A percentile compares a stretch with the other conserved stretches of the same genome.
phyloP scores from a whole-genome alignment of 2,329 filamentous ascomycete species.

The Stemphylium vesicarium region DNA sequence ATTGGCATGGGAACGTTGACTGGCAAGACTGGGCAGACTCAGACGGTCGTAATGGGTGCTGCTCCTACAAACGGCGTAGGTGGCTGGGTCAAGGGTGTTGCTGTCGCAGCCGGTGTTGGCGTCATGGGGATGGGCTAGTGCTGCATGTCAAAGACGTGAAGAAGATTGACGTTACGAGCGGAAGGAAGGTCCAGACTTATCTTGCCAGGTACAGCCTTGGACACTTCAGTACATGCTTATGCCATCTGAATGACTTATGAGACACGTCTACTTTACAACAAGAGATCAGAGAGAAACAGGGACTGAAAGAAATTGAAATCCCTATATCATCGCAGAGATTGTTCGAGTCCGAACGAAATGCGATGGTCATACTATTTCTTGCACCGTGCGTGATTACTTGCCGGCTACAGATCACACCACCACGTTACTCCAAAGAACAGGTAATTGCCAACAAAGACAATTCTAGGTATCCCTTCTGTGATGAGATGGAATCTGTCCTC shows the following conservation, averaged over 20 bases:
- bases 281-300: background rate
- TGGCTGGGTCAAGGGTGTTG: constrained; percentile 24
- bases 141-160: background rate
- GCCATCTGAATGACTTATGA: constrained; percentile 5
- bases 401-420: constrained; percentile 1
- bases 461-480: background rate
- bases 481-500: background rate
- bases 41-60: constrained; percentile 33
- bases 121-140: constrained; percentile 28
- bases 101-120: constrained; percentile 32
- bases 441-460: background rate
- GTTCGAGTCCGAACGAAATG: constrained; percentile 5
- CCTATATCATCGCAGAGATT: background rate
- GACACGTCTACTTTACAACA: constrained; percentile 1
- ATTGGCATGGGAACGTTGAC: constrained; percentile 47
- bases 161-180: background rate
- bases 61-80: constrained; percentile 24
- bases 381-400: background rate
- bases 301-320: background rate
- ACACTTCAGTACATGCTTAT: background rate
- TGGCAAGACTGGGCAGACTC: constrained; percentile 34
- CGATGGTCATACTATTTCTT: background rate
- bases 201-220: background rate
- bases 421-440: background rate
- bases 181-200: background rate